Percentiles rank a stretch among this genome's conserved stretches.
Evolutionary conservation across 1,139 yeast genomes (phyloP).

Genomic region (Pneumocystis wakefieldiae): DNA sequence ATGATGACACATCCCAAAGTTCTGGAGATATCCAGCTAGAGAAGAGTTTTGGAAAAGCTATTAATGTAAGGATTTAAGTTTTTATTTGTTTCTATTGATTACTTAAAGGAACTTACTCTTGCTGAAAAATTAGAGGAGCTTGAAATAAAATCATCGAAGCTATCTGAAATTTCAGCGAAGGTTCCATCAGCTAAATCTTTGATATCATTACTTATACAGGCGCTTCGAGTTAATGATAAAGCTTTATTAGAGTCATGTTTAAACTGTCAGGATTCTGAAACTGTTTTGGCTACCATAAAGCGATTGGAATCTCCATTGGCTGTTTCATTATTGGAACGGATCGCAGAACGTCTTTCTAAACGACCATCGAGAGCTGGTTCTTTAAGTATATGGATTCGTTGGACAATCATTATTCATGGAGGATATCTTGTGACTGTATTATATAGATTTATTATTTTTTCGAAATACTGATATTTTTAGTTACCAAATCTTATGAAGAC

Average conservation of each 20-base stretch:
- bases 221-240: constrained; percentile 28
- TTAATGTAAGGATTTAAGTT: background rate
- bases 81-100: background rate
- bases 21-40: background rate
- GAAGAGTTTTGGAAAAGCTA: background rate
- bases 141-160: constrained; percentile 19
- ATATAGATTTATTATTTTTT: background rate
- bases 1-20: background rate
- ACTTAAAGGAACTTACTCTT: constrained; percentile 20
- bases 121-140: constrained; percentile 31
- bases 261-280: constrained; percentile 53
- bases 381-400: constrained; percentile 77
- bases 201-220: constrained; percentile 28
- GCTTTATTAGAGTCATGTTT: constrained; percentile 55
- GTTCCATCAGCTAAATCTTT: constrained; percentile 24
- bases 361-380: constrained; percentile 54
- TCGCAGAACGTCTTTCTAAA: constrained; percentile 73
- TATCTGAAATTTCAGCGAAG: constrained; percentile 16
- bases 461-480: background rate
- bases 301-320: constrained; percentile 60
- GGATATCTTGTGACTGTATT: constrained; percentile 46
- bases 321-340: constrained; percentile 57
- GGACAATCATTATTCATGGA: constrained; percentile 86
- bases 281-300: constrained; percentile 57
- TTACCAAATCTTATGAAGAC: constrained; percentile 55